Percentiles rank a stretch among this genome's conserved stretches.
Conservation (phyloP, 768 basidiomycete genomes). For the Terana coerulea region DNA sequence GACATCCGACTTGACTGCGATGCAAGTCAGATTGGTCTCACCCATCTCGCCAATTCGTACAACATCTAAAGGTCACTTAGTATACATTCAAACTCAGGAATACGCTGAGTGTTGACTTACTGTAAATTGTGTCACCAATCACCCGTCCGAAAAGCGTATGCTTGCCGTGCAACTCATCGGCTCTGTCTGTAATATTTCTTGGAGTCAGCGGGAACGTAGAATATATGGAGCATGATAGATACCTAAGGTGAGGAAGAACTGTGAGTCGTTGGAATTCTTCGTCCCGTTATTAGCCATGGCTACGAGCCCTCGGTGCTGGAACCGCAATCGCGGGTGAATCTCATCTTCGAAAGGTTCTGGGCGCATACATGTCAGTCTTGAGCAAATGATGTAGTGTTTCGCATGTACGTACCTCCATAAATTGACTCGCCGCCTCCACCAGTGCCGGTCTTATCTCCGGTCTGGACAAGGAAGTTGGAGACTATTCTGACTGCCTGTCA, state of each 20-base stretch:
- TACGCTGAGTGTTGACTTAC: constrained; percentile 48
- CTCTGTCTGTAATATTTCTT: constrained; percentile 56
- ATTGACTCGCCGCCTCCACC: constrained; percentile 93
- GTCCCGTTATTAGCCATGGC: constrained; percentile 91
- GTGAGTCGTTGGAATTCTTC: constrained; percentile 88
- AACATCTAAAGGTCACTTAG: constrained; percentile 76
- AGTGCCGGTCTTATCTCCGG: constrained; percentile 89
- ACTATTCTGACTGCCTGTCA: constrained; percentile 53
- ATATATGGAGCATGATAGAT: constrained; percentile 9
- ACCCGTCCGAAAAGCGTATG: constrained; percentile 93
- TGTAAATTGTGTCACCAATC: constrained; percentile 86
- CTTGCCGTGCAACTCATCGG: constrained; percentile 91
- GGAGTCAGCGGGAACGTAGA: neutral
- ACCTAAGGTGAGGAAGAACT: constrained; percentile 96
- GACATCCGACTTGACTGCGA: constrained; percentile 12
- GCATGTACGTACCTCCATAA: constrained; percentile 65
- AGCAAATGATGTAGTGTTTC: neutral
- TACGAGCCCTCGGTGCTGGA: constrained; percentile 85
- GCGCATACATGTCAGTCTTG: neutral
- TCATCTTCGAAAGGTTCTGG: constrained; percentile 95
- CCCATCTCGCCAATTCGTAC: constrained; percentile 90
- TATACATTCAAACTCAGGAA: no score
- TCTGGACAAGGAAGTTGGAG: constrained; percentile 90
- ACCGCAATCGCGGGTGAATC: constrained; percentile 87
- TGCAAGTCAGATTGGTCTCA: constrained; percentile 29